Evolutionary conservation across 1,284 basidiomycete species (phyloP).

Genomic region (Heterobasidion irregulare): DNA sequence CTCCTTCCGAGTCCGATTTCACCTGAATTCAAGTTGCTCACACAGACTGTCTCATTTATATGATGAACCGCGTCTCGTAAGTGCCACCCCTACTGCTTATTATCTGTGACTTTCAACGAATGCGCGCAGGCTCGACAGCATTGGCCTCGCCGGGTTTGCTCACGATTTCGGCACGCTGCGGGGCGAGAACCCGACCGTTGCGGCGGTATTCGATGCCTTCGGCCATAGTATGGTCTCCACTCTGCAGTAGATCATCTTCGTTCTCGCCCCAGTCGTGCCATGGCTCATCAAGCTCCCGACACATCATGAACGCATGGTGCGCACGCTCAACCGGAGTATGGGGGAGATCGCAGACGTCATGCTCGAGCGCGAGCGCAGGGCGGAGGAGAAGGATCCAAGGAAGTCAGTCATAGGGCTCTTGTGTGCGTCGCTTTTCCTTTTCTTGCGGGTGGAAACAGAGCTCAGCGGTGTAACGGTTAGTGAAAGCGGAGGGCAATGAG

Average conservation of each 20-base stretch:
- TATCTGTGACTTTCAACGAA: background rate
- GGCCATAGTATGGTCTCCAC: background rate
- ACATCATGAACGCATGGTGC: too few relatives aligned
- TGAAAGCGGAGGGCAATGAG: conserved; percentile 22
- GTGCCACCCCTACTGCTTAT: background rate
- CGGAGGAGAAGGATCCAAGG: too few relatives aligned
- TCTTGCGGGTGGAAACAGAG: too few relatives aligned
- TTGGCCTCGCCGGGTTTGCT: conserved; percentile 50
- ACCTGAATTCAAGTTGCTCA: background rate
- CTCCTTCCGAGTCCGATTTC: background rate
- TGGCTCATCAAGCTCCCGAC: too few relatives aligned
- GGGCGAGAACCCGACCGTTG: conserved; percentile 34
- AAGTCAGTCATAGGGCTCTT: too few relatives aligned
- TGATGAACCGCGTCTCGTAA: conserved; percentile 1
- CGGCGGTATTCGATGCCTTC: conserved; percentile 18
- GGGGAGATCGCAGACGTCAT: conserved; percentile 37
- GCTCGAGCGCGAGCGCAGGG: conserved; percentile 32
- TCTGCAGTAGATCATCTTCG: background rate
- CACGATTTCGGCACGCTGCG: conserved; percentile 49
- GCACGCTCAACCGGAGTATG: conserved; percentile 28
- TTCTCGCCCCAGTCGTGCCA: too few relatives aligned
- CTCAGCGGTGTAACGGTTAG: conserved; percentile 14
- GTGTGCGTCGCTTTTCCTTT: too few relatives aligned
- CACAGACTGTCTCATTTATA: background rate
- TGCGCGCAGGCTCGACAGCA: conserved; percentile 38